phyloP scores from a whole-genome alignment of 257 asterid genomes.

The Solanum ossicruentum region DNA sequence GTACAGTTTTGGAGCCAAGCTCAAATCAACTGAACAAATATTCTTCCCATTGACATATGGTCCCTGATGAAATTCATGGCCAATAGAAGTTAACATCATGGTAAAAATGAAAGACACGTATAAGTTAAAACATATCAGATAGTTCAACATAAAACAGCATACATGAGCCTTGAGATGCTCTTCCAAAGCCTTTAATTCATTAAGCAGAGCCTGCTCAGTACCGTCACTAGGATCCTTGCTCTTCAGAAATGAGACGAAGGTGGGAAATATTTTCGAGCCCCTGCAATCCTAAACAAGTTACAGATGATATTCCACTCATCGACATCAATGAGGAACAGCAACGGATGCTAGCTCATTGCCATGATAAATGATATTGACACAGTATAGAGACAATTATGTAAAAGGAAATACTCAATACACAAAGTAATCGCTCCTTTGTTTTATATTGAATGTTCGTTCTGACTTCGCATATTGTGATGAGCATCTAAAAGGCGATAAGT shows the following conservation, averaged over 20 bases:
- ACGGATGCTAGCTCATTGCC: background rate
- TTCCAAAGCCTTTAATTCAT: conserved; percentile 60
- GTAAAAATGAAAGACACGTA: background rate
- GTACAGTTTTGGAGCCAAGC: conserved; percentile 65
- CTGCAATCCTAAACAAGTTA: conserved; percentile 7
- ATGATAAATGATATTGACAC: background rate
- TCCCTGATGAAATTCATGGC: conserved; percentile 24
- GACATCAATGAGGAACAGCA: background rate
- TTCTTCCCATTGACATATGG: conserved; percentile 55
- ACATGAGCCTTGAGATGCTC: conserved; percentile 65
- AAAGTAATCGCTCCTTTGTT: background rate
- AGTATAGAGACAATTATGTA: background rate
- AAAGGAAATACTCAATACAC: background rate
- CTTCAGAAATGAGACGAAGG: conserved; percentile 58
- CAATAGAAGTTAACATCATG: background rate
- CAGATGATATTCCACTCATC: background rate
- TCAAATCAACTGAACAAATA: conserved; percentile 55
- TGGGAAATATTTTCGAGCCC: conserved; percentile 56
- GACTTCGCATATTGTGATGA: background rate
- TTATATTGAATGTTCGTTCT: background rate
- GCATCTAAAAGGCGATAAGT: background rate
- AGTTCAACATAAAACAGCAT: background rate
- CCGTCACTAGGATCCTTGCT: conserved; percentile 76
- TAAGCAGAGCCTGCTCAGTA: conserved; percentile 49
- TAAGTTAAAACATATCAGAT: background rate